Base-by-base conservation (phyloP, 179 eudicot species). In the Gypsophila paniculata region DNA sequence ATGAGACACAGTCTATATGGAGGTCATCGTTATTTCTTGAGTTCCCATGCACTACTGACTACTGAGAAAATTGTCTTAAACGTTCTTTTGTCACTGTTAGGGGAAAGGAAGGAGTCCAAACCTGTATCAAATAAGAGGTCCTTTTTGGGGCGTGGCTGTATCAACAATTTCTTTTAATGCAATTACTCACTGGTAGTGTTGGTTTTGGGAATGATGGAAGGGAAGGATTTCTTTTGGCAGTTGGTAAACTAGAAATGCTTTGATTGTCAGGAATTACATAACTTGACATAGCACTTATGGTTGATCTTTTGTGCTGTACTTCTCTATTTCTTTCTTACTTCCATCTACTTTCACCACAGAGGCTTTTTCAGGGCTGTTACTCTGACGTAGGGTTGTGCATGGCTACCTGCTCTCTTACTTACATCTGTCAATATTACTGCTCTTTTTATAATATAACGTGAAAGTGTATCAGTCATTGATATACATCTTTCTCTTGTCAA, bases 301-400 rank as follows among this genome's bases (percentile, higher is more conserved):
- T 58, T 23, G 61, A 22, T 58, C 61, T 58, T 22, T 54, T 22
- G 25, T 58, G 61, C 61, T 58, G 34, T 22, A 58, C 34, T 54
- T 2, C 60, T 22, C 17, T 23, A 11, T 58, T 19, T 19, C 11
- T 54, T 54, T 54, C 12, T 7, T 54, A 6, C 19, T 17, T 15
- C 8, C 19, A 6, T 15, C 17, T 15, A 4, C 17, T 52, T 52
- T 52, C 17, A 14, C 17, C 19, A n/a, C 55, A 52, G 55, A 6
- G 19, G 15, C 17, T 52, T 52, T 14, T 18, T 2, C n/a, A 52
- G 55, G 25, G 2, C 23, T 54, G 60, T 18, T 18, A 54, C 19
- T 52, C 21, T 54, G 60, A 54, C 19, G 60, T 54, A 54, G 8
- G 21, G 7, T 19, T 0, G 25, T 21, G 34, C 21, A 18, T 21